phyloP scores from a whole-genome alignment of 345 rosid species.

The Rhodamnia argentea region DNA sequence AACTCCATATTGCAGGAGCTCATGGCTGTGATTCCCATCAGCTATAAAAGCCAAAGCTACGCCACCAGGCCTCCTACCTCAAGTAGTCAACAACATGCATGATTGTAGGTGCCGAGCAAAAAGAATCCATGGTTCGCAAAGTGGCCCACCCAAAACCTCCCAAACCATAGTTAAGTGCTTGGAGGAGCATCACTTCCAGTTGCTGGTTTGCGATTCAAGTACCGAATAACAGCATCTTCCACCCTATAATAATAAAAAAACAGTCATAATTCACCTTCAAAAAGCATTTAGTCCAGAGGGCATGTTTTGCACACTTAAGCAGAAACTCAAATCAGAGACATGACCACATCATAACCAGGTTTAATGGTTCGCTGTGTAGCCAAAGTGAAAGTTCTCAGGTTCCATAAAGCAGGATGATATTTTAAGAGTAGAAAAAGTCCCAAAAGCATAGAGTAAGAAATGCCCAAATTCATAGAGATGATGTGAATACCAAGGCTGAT shows the following conservation, averaged over 20 bases:
- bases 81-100: not conserved
- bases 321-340: not conserved
- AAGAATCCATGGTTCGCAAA: not conserved
- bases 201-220: conserved; percentile 86
- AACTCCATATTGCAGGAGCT: not conserved
- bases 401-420: not conserved
- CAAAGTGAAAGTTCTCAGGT: not conserved
- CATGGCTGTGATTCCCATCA: not conserved
- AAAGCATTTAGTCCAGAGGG: not conserved
- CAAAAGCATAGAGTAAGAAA: not conserved
- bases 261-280: not conserved
- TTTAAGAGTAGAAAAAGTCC: not conserved
- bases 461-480: not conserved
- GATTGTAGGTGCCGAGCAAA: not conserved
- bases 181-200: conserved; percentile 83
- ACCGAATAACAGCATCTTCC: conserved; percentile 95
- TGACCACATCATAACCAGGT: not conserved
- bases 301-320: not conserved
- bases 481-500: conserved; percentile 82
- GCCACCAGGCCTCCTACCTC: not conserved
- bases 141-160: not conserved
- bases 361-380: not conserved
- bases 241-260: conserved; percentile 42
- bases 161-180: conserved; percentile 37
- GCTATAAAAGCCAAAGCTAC: not conserved